A percentile compares a stretch with the other conserved stretches of the same genome.
Conservation (phyloP, 2,329 filamentous ascomycete genomes). For the Colletotrichum sp. region DNA sequence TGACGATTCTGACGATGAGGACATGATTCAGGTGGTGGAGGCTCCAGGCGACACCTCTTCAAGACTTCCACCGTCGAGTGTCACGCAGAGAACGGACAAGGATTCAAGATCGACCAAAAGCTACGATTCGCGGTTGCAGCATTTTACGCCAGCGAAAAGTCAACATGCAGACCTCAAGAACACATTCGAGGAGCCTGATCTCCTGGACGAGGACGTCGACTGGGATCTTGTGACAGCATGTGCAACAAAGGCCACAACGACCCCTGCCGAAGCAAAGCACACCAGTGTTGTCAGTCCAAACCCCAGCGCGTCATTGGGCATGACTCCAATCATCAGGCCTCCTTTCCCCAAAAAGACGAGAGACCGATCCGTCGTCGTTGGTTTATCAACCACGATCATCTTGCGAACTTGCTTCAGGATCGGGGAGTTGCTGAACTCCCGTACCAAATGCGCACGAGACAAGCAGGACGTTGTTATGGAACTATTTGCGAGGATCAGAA, state of each 20-base stretch:
- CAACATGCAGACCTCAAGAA: background rate
- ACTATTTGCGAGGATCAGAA: constrained; percentile 65
- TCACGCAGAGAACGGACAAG: background rate
- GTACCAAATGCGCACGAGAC: constrained; percentile 33
- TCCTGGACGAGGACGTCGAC: constrained; percentile 44
- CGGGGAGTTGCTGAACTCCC: constrained; percentile 61
- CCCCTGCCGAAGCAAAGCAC: background rate
- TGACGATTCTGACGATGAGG: background rate
- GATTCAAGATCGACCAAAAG: background rate
- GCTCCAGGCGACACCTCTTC: background rate
- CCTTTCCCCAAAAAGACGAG: constrained; percentile 53
- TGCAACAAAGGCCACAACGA: background rate
- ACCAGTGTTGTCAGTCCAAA: constrained; percentile 23
- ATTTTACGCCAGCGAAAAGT: background rate
- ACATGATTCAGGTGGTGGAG: background rate
- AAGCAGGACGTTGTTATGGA: constrained; percentile 57
- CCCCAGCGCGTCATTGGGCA: background rate
- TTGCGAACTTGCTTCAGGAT: constrained; percentile 69
- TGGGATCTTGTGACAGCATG: constrained; percentile 38
- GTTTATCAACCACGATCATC: constrained; percentile 49
- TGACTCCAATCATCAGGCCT: constrained; percentile 52
- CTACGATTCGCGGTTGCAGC: background rate
- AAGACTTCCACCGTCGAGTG: background rate
- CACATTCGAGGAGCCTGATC: constrained; percentile 17
- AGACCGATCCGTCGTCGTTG: constrained; percentile 59